These are phyloP conservation scores for Rhododendron simsii DNA, from an alignment of 148 eudicot species.

Conservation along the genomic window DNA sequence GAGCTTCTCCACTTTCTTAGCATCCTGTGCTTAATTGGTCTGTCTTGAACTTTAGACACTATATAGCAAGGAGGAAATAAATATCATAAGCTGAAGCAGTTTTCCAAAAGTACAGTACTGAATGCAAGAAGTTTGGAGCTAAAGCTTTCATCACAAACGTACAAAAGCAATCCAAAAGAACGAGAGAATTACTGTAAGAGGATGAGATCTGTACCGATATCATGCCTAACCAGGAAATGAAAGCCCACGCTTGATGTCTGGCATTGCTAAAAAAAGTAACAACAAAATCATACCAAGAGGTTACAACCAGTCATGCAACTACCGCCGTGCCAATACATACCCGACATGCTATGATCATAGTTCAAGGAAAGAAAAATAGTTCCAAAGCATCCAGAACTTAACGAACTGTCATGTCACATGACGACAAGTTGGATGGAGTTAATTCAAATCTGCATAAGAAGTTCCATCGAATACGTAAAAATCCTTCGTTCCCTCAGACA, in stretches of 20 bases:
- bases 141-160: background rate
- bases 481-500: background rate
- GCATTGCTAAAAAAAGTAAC: background rate
- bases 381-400: background rate
- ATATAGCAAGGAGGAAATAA: constrained; percentile 26
- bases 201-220: background rate
- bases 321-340: background rate
- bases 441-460: background rate
- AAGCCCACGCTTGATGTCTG: background rate
- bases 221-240: background rate
- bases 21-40: constrained; percentile 79
- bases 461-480: background rate
- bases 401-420: background rate
- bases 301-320: background rate
- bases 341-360: background rate
- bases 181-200: background rate
- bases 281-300: background rate
- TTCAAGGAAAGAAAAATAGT: background rate
- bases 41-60: constrained; percentile 91
- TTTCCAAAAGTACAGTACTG: background rate
- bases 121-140: background rate
- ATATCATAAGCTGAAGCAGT: background rate
- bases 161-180: background rate
- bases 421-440: background rate
- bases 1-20: constrained; percentile 93